A percentile compares a stretch with the other conserved stretches of the same genome.
phyloP scores from a whole-genome alignment of 768 basidiomycete species.

The Calocybe gangraenosa region DNA sequence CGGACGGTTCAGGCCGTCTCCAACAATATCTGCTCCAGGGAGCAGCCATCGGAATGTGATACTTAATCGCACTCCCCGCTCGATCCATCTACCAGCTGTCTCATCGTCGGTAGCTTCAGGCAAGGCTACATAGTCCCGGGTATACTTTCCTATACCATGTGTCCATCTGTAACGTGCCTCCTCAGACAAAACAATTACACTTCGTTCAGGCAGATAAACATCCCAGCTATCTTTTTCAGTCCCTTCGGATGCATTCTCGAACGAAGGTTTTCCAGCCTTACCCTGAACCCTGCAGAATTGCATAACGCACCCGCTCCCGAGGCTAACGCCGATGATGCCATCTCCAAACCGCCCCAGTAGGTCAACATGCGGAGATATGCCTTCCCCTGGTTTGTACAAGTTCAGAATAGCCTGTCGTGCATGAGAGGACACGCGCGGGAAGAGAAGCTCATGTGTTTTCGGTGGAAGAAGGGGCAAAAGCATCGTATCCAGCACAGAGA shows the following conservation, averaged over 20 bases:
- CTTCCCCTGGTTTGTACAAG: conserved; percentile 83
- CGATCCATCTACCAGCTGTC: conserved; percentile 33
- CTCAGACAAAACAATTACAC: conserved; percentile 71
- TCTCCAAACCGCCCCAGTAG: conserved; percentile 80
- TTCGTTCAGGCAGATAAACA: conserved; percentile 72
- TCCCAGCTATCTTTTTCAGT: conserved; percentile 30
- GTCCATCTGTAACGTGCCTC: conserved; percentile 85
- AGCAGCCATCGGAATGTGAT: conserved; percentile 87
- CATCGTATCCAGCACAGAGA: conserved; percentile 43
- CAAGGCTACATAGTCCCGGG: conserved; percentile 54
- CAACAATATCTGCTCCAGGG: conserved; percentile 81
- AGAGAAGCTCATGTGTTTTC: conserved; percentile 52
- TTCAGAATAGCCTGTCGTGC: conserved; percentile 90
- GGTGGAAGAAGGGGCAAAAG: conserved; percentile 48
- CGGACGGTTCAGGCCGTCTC: conserved; percentile 20
- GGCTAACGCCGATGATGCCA: conserved; percentile 84
- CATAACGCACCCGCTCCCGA: conserved; percentile 82
- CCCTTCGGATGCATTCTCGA: conserved; percentile 2
- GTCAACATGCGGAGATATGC: conserved; percentile 87
- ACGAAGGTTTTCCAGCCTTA: not conserved
- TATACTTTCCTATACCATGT: conserved; percentile 75
- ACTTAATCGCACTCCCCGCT: conserved; percentile 62
- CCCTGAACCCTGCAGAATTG: conserved; percentile 49
- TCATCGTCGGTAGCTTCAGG: conserved; percentile 16
- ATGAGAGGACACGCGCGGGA: conserved; percentile 40